A percentile compares a stretch with the other conserved stretches of the same genome.
These are phyloP conservation scores for Protomyces lactucae-debilis DNA, from an alignment of 1,139 yeast genomes.

Conservation along the genomic window DNA sequence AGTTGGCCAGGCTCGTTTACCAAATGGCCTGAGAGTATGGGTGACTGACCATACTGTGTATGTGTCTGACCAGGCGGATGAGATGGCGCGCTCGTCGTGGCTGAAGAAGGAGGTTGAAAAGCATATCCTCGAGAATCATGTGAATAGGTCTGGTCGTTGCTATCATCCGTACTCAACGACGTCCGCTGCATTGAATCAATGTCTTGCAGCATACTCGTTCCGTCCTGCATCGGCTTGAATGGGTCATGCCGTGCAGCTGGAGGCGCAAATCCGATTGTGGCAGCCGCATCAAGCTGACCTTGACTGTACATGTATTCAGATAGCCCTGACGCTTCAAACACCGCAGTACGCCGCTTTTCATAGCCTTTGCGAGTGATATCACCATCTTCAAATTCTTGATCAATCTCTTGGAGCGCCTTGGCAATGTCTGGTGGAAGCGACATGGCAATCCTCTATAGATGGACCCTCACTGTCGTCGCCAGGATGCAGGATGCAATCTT, in stretches of 20 bases:
- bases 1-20: background rate
- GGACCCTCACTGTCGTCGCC: too few relatives aligned
- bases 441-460: background rate
- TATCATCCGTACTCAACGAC: background rate
- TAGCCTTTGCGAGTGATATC: slow-evolving; percentile 67
- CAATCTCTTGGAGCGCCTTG: slow-evolving; percentile 10
- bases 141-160: background rate
- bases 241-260: background rate
- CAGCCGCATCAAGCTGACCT: background rate
- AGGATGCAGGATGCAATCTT: too few relatives aligned
- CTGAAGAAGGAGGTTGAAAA: background rate
- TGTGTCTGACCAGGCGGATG: background rate
- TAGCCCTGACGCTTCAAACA: slow-evolving; percentile 39
- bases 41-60: background rate
- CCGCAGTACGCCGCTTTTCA: slow-evolving; percentile 50
- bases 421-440: slow-evolving; percentile 11
- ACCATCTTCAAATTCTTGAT: slow-evolving; percentile 42
- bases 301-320: slow-evolving; percentile 23
- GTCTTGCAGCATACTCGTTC: too few relatives aligned
- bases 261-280: background rate
- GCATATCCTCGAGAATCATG: background rate
- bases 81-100: background rate
- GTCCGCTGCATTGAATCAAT: background rate
- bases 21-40: background rate
- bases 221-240: background rate